Percentiles rank a stretch among this genome's conserved stretches.
Conservation (phyloP, 1,139 yeast species). For the Saccharomyces hybrid region DNA sequence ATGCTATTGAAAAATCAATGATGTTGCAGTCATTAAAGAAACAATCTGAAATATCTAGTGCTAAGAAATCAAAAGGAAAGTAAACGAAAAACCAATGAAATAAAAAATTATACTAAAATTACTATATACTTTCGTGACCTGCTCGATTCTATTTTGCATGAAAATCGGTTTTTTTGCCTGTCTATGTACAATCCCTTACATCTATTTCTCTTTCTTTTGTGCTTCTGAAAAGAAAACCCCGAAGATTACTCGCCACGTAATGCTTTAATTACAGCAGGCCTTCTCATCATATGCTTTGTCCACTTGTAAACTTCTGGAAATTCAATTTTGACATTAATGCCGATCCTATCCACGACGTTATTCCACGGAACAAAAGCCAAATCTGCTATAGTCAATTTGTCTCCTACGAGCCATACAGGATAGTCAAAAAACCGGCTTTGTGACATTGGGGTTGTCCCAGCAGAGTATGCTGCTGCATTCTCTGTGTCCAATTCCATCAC, state of each 20-base stretch:
- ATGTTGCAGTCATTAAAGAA: neutral
- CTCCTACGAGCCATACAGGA: slow-evolving; percentile 94
- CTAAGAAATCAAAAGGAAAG: neutral
- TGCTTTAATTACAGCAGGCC: slow-evolving; percentile 77
- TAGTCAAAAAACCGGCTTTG: slow-evolving; percentile 84
- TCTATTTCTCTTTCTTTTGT: neutral
- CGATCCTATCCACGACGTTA: slow-evolving; percentile 87
- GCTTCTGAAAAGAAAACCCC: neutral
- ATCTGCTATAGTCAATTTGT: slow-evolving; percentile 83
- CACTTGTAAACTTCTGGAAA: slow-evolving; percentile 94
- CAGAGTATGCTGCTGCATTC: slow-evolving; percentile 79
- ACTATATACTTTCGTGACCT: neutral
- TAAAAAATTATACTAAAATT: neutral
- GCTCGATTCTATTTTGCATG: neutral
- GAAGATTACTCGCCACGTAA: slow-evolving; percentile 45
- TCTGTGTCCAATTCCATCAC: slow-evolving; percentile 87
- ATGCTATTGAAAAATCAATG: neutral
- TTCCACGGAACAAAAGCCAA: slow-evolving; percentile 94
- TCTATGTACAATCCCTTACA: neutral
- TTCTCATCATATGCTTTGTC: slow-evolving; percentile 88
- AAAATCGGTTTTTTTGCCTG: neutral
- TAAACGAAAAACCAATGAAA: neutral
- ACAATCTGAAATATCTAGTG: neutral
- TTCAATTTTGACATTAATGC: slow-evolving; percentile 77
- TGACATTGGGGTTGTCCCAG: slow-evolving; percentile 81